phyloP scores from a whole-genome alignment of 108 stramenopile genomes.

The Epithemia pelagica region DNA sequence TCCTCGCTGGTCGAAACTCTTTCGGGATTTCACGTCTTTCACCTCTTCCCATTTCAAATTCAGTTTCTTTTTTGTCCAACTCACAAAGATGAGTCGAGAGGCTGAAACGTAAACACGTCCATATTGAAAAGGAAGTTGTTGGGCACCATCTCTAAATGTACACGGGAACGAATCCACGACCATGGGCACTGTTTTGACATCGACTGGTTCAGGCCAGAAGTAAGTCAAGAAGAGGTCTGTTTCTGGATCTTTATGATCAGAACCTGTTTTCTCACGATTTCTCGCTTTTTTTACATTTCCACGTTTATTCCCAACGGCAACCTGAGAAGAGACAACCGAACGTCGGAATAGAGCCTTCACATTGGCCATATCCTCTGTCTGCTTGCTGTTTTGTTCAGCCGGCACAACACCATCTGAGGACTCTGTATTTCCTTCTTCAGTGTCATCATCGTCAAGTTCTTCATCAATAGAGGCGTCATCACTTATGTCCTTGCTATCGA shows the following conservation, averaged over 20 bases:
- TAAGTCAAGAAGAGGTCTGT: slow-evolving; percentile 8
- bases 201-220: slow-evolving; percentile 6
- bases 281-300: background rate
- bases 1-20: slow-evolving; percentile 18
- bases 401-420: background rate
- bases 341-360: background rate
- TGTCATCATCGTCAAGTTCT: background rate
- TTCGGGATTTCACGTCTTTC: slow-evolving; percentile 47
- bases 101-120: slow-evolving; percentile 39
- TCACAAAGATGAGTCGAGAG: slow-evolving; percentile 33
- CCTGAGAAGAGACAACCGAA: background rate
- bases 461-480: background rate
- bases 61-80: slow-evolving; percentile 34
- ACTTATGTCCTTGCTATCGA: background rate
- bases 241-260: background rate
- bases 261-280: background rate
- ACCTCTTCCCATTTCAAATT: slow-evolving; percentile 24
- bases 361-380: background rate
- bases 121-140: background rate
- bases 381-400: background rate
- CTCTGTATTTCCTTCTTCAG: background rate
- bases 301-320: background rate
- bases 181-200: background rate
- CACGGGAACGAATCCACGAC: slow-evolving; percentile 2
- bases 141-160: background rate